Percentiles rank a stretch among this genome's conserved stretches.
phyloP scores from a whole-genome alignment of 345 rosid genomes.

The Cardamine occulta region DNA sequence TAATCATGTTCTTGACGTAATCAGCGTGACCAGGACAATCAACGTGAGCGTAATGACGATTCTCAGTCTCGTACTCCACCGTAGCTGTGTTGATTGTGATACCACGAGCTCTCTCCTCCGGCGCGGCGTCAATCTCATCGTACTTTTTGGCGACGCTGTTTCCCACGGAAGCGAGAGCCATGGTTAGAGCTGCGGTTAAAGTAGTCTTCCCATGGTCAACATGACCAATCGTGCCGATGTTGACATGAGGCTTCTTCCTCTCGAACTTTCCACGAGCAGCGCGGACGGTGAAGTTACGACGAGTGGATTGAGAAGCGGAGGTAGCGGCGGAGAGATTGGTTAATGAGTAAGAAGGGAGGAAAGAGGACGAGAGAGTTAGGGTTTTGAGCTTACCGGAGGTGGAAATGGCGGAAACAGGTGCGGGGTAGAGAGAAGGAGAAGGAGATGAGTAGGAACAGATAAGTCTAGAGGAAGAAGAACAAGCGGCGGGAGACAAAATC shows the following conservation, averaged over 20 bases:
- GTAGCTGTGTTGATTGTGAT: constrained; percentile 94
- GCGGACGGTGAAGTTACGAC: constrained; percentile 60
- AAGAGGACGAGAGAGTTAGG: constrained; percentile 67
- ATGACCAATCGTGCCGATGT: constrained; percentile 92
- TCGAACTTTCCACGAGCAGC: constrained; percentile 96
- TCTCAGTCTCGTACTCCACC: constrained; percentile 88
- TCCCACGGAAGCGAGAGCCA: constrained; percentile 82
- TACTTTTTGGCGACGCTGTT: constrained; percentile 74
- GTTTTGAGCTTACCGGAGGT: constrained; percentile 40
- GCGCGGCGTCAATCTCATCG: constrained; percentile 96
- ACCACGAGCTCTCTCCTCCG: constrained; percentile 92
- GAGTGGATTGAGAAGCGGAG: constrained; percentile 41
- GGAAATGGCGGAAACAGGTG: constrained; percentile 47
- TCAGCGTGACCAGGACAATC: constrained; percentile 95
- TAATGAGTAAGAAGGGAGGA: constrained; percentile 54
- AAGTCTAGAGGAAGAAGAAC: constrained; percentile 54
- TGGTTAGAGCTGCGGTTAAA: constrained; percentile 84
- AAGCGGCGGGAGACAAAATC: constrained; percentile 55
- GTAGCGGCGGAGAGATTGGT: constrained; percentile 29
- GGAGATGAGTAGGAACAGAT: constrained; percentile 47
- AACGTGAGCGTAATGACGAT: constrained; percentile 91
- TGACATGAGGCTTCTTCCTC: constrained; percentile 89
- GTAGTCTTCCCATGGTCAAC: constrained; percentile 98
- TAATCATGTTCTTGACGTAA: constrained; percentile 92
- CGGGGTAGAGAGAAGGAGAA: constrained; percentile 43